phyloP scores from a whole-genome alignment of 768 basidiomycete species.

The Pisolithus tinctorius region DNA sequence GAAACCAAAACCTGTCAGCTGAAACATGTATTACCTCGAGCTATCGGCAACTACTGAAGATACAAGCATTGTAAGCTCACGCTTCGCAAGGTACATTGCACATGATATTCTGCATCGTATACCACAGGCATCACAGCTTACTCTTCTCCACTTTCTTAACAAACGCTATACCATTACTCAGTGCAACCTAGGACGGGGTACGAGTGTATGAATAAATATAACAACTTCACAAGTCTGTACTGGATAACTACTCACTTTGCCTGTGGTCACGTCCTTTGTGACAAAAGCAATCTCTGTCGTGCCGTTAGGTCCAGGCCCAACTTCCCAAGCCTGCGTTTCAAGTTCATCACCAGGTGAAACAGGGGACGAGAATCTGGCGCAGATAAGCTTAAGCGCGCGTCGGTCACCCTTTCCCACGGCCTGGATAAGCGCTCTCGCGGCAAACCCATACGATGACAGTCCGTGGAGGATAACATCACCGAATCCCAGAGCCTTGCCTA shows the following conservation, averaged over 20 bases:
- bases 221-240: neutral
- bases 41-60: too few species aligned
- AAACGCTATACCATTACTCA: slow-evolving; percentile 61
- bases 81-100: too few species aligned
- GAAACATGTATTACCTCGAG: too few species aligned
- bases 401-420: slow-evolving; percentile 56
- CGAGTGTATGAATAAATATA: neutral
- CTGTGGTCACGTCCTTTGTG: slow-evolving; percentile 52
- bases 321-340: slow-evolving; percentile 75
- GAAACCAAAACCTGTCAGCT: neutral
- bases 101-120: too few species aligned
- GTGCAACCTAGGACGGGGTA: slow-evolving; percentile 30
- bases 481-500: slow-evolving; percentile 71
- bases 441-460: slow-evolving; percentile 76
- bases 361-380: slow-evolving; percentile 74
- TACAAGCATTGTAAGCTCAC: too few species aligned
- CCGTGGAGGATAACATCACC: slow-evolving; percentile 85
- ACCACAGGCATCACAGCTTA: slow-evolving; percentile 28
- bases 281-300: slow-evolving; percentile 54
- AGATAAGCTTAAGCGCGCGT: slow-evolving; percentile 57
- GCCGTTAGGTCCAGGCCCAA: slow-evolving; percentile 57
- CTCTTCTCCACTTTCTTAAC: slow-evolving; percentile 45
- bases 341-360: slow-evolving; percentile 78
- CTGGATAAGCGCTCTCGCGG: slow-evolving; percentile 66
- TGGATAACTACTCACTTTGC: slow-evolving; percentile 39